Base-by-base conservation (phyloP, 805 yeast species). In the Teunomyces aglyptinius region DNA sequence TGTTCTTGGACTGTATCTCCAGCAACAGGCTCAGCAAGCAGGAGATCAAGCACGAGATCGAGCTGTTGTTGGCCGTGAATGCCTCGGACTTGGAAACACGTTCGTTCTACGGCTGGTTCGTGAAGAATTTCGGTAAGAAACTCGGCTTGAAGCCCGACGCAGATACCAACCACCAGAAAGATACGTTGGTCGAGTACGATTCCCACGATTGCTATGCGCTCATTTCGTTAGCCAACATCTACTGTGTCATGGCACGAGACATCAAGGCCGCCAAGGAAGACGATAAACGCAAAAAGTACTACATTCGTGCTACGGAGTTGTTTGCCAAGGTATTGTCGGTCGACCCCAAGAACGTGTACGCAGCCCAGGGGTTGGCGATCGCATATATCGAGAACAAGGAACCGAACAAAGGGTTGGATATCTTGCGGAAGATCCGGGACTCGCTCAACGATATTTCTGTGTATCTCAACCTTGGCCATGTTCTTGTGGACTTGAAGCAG, bases 301-400 rank as follows among this genome's bases (percentile, higher is more conserved):
- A 86, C 62, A 73, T 85, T 38, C 82, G 96, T 65, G 97, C 97
- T n/a, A 86, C 91, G 11, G 97, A 92, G 67, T 73, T 94, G 49
- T 92, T 82, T 64, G 87, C 89, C 58, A 94, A 94, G 67, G 97
- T 89, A 1, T 70, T 94, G 45, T 83, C 86, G 43, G 68, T 90
- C 24, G 98, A 94, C 68, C 81, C 91, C 2, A 75, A 78, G 54
- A 89, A 92, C 61, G 92, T 91, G 1, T 94, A 85, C 70, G 99
- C 99, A 4, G 98, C 99, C 1, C 99, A 94, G 66, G 99, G 99
- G 46, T 76, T 94, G 51, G 98, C 97, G 1, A 89, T 94, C 46
- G 82, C 90, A 4, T 86, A 89, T 64, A 95, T 96, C 8, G 97
- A 92, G 58, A 85, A 83, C 58, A 83, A 84, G 54, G 83, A 87